Conservation (phyloP, 2,329 filamentous ascomycete genomes). For the Paramyrothecium sp. region DNA sequence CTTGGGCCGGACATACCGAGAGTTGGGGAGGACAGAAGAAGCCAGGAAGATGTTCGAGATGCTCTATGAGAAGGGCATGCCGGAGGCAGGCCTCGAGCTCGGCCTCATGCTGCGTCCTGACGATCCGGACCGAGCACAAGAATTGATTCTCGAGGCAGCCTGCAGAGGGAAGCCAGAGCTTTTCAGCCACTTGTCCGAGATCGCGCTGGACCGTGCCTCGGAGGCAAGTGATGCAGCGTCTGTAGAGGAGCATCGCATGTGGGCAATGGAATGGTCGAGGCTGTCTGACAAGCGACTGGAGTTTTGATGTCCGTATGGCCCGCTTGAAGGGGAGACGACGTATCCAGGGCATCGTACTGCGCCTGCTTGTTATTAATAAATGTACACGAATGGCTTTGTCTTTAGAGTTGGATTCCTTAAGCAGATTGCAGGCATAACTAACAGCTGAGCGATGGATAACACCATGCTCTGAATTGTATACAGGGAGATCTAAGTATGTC, state of each 20-base stretch:
- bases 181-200: constrained; percentile 26
- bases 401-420: too few relatives aligned
- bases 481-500: too few relatives aligned
- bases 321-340: not conserved
- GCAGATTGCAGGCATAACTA: too few relatives aligned
- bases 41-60: constrained; percentile 18
- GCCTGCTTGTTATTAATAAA: too few relatives aligned
- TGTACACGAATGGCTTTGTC: too few relatives aligned
- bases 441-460: too few relatives aligned
- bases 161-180: constrained; percentile 18
- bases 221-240: constrained; percentile 9
- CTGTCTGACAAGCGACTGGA: constrained; percentile 21
- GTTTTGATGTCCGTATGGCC: constrained; percentile 11
- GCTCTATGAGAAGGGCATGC: constrained; percentile 15
- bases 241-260: constrained; percentile 19
- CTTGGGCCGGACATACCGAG: constrained; percentile 21
- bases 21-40: constrained; percentile 16
- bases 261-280: constrained; percentile 33
- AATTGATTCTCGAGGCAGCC: constrained; percentile 23
- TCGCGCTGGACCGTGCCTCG: constrained; percentile 20
- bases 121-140: constrained; percentile 18
- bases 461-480: too few relatives aligned
- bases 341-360: not conserved
- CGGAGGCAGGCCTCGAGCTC: constrained; percentile 24
- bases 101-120: constrained; percentile 18